A percentile compares a stretch with the other conserved stretches of the same genome.
phyloP scores from a whole-genome alignment of 371 early-diverging fungal genomes.

The Actinomucor elegans region DNA sequence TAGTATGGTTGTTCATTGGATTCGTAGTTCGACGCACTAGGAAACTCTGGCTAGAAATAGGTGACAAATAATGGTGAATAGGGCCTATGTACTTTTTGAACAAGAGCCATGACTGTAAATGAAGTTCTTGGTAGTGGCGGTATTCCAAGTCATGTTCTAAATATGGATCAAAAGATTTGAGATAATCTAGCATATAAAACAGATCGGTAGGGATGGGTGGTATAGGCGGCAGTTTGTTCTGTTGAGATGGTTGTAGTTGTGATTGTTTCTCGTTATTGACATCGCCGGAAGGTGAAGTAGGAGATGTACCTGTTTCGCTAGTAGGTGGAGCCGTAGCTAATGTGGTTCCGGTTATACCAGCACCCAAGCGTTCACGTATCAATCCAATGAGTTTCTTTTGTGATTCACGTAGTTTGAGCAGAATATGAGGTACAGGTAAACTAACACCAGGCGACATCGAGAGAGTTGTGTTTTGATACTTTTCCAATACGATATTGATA shows the following conservation, averaged over 20 bases:
- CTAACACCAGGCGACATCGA: constrained; percentile 82
- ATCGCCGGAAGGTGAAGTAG: neutral
- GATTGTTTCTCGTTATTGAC: neutral
- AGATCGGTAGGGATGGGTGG: constrained; percentile 23
- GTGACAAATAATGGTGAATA: constrained; percentile 55
- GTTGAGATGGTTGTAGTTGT: neutral
- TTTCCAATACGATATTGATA: constrained; percentile 34
- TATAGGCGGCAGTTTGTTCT: too few relatives aligned
- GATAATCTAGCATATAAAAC: constrained; percentile 23
- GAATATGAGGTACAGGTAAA: constrained; percentile 80
- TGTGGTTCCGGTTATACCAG: constrained; percentile 6
- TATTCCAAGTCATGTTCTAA: constrained; percentile 46
- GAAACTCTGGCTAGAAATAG: constrained; percentile 70
- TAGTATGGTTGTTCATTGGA: constrained; percentile 33
- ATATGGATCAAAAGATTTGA: constrained; percentile 27
- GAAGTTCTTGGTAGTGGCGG: constrained; percentile 53
- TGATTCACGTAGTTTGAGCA: constrained; percentile 63
- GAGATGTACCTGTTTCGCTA: neutral
- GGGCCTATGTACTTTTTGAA: constrained; percentile 55
- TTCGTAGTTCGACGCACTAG: constrained; percentile 44
- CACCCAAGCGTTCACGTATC: constrained; percentile 19
- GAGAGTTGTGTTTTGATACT: constrained; percentile 65
- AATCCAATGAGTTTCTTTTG: constrained; percentile 27
- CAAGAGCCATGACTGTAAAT: constrained; percentile 46
- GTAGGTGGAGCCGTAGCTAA: neutral